Evolutionary conservation across 768 basidiomycete genomes (phyloP).

Genomic region (Chalciporus piperatus): DNA sequence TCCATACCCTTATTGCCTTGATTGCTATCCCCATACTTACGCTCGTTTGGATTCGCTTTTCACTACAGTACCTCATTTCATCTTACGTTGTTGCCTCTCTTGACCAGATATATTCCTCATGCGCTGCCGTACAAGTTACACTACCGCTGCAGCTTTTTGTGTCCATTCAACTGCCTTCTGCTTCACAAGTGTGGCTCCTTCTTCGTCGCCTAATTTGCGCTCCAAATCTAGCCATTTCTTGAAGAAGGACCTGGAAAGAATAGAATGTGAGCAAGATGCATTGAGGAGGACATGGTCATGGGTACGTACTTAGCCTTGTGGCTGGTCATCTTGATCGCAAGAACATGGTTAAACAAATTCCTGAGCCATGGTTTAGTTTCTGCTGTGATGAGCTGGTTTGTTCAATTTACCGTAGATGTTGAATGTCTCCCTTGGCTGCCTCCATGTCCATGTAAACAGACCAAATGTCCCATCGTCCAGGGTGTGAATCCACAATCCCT

Average conservation of each 20-base stretch:
- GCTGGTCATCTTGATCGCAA: slow-evolving; percentile 84
- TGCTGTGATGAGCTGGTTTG: neutral
- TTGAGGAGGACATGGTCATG: neutral
- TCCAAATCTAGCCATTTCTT: slow-evolving; percentile 97
- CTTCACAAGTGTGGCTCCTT: slow-evolving; percentile 79
- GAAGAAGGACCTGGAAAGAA: slow-evolving; percentile 72
- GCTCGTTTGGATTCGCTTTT: slow-evolving; percentile 55
- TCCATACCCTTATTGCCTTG: slow-evolving; percentile 34
- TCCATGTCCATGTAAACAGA: slow-evolving; percentile 98
- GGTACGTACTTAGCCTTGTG: slow-evolving; percentile 90
- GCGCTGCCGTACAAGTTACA: slow-evolving; percentile 21
- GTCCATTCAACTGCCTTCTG: slow-evolving; percentile 91
- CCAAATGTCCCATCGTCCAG: slow-evolving; percentile 95
- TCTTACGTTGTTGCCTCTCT: slow-evolving; percentile 31
- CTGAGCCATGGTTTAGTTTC: slow-evolving; percentile 36
- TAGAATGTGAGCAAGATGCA: slow-evolving; percentile 8
- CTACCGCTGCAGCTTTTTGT: slow-evolving; percentile 45
- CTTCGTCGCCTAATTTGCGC: slow-evolving; percentile 80
- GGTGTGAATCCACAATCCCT: slow-evolving; percentile 93
- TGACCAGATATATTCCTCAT: slow-evolving; percentile 34
- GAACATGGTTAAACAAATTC: slow-evolving; percentile 81
- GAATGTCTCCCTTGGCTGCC: slow-evolving; percentile 73
- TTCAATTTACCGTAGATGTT: slow-evolving; percentile 61
- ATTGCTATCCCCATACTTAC: slow-evolving; percentile 41
- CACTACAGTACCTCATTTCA: slow-evolving; percentile 34